These are phyloP conservation scores for Ettlia oleoabundans DNA, from an alignment of 139 green algal genomes.

Conservation along the genomic window DNA sequence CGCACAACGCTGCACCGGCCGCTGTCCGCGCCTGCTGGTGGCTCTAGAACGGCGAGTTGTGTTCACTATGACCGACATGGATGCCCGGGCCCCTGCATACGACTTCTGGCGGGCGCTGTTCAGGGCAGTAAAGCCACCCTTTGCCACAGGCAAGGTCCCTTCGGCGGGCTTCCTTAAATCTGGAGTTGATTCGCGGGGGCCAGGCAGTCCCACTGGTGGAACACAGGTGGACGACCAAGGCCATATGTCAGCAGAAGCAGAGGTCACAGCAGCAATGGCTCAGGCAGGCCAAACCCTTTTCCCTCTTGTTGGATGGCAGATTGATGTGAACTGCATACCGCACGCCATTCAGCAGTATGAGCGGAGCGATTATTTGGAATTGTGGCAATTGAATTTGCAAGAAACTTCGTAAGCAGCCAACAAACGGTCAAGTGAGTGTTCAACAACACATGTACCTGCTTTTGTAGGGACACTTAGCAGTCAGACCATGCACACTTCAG, in stretches of 20 bases:
- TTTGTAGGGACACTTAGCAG: too few species aligned
- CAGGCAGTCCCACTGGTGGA: too few species aligned
- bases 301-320: slow-evolving; percentile 2
- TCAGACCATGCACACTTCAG: too few species aligned
- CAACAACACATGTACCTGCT: too few species aligned
- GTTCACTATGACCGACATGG: slow-evolving; percentile 20
- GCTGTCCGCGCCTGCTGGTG: slow-evolving; percentile 22
- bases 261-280: not conserved
- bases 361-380: slow-evolving; percentile 14
- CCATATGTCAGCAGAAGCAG: not conserved
- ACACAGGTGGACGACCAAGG: too few species aligned
- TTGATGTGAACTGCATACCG: slow-evolving; percentile 3
- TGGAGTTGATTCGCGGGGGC: too few species aligned
- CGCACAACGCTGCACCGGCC: not conserved
- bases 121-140: not conserved
- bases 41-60: slow-evolving; percentile 19
- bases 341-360: not conserved
- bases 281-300: not conserved
- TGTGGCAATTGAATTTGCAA: slow-evolving; percentile 24
- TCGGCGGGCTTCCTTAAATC: too few species aligned
- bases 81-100: slow-evolving; percentile 9
- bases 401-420: not conserved
- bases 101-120: slow-evolving; percentile 33
- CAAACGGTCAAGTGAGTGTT: too few species aligned
- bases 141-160: not conserved